These are phyloP conservation scores for Pythium rhizo-oryzae DNA, from an alignment of 352 stramenopile genomes.

Conservation along the genomic window DNA sequence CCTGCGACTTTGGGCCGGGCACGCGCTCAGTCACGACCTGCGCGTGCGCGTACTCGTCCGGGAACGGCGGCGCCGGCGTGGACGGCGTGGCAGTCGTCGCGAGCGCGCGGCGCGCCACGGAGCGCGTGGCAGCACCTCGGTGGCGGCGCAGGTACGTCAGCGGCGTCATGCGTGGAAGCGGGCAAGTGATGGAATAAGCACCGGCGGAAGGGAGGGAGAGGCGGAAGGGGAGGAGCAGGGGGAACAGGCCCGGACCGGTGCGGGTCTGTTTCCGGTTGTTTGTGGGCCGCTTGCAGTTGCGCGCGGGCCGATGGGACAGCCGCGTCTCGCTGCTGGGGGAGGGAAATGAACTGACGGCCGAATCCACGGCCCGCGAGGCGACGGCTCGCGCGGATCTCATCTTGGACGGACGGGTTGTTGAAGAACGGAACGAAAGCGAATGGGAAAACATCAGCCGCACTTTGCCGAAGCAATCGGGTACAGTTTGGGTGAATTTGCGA, in stretches of 20 bases:
- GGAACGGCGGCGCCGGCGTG: constrained; percentile 63
- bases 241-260: no score
- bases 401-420: background rate
- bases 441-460: constrained; percentile 22
- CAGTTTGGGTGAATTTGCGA: constrained; percentile 8
- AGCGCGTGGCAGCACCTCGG: no score
- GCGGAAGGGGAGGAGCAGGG: background rate
- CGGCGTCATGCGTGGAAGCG: background rate
- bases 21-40: constrained; percentile 56
- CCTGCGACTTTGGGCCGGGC: constrained; percentile 67
- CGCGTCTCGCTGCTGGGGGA: background rate
- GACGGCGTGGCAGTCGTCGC: constrained; percentile 22
- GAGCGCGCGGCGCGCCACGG: background rate
- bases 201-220: background rate
- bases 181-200: background rate
- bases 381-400: background rate
- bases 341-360: background rate
- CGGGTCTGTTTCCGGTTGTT: background rate
- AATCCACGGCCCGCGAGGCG: background rate
- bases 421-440: constrained; percentile 7
- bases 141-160: background rate
- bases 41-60: constrained; percentile 54
- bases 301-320: background rate
- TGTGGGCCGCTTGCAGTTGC: background rate
- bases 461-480: background rate